These are phyloP conservation scores for Stagonosporopsis cucurbitacearum DNA, from an alignment of 2,329 filamentous ascomycete genomes.

Conservation along the genomic window DNA sequence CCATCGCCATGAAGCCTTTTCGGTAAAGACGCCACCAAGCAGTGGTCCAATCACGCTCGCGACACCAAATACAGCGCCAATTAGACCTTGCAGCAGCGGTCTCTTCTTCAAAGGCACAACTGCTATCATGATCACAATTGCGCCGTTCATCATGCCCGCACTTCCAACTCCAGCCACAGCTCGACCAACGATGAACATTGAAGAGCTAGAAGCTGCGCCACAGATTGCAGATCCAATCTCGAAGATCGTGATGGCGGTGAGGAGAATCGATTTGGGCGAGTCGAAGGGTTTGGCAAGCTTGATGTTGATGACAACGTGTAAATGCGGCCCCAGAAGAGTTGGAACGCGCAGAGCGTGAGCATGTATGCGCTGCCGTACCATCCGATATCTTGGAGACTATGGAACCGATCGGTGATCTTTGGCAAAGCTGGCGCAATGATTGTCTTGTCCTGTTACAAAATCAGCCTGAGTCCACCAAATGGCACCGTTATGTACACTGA, in stretches of 20 bases:
- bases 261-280: conserved; percentile 45
- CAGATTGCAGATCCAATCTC: conserved; percentile 49
- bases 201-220: conserved; percentile 50
- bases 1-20: conserved; percentile 66
- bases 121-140: conserved; percentile 47
- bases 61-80: conserved; percentile 53
- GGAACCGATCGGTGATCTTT: conserved; percentile 29
- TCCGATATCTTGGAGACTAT: conserved; percentile 26
- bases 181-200: conserved; percentile 55
- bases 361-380: conserved; percentile 47
- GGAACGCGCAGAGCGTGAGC: conserved; percentile 52
- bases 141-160: conserved; percentile 54
- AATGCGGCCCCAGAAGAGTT: conserved; percentile 54
- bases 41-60: conserved; percentile 31
- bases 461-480: neutral
- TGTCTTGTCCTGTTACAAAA: neutral
- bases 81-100: conserved; percentile 52
- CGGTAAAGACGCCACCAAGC: conserved; percentile 56
- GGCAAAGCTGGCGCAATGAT: conserved; percentile 19
- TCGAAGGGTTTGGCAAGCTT: conserved; percentile 25
- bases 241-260: conserved; percentile 48
- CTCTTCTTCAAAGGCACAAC: conserved; percentile 49
- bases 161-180: conserved; percentile 54
- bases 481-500: neutral
- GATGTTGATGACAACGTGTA: conserved; percentile 47